Evolutionary conservation across 306 rosid genomes (phyloP).

Genomic region (Pyrus communis): DNA sequence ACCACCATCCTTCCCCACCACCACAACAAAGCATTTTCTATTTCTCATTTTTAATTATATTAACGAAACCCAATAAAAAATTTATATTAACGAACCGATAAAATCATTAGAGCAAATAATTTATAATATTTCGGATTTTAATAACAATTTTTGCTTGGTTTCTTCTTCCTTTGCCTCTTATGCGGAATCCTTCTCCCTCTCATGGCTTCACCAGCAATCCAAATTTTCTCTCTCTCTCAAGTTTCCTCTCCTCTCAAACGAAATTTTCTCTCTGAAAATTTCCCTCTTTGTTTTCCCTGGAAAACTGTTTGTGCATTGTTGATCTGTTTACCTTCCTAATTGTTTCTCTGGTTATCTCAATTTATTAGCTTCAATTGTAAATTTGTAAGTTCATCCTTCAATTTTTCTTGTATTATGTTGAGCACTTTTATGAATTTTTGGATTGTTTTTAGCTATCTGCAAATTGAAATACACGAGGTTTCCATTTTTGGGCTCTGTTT

Average conservation of each 20-base stretch:
- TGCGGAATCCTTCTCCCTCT: slow-evolving; percentile 30
- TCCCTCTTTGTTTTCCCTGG: slow-evolving; percentile 18
- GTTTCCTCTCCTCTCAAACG: slow-evolving; percentile 15
- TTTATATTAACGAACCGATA: not conserved
- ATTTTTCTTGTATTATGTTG: not conserved
- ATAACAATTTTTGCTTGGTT: slow-evolving; percentile 27
- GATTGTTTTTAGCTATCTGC: slow-evolving; percentile 6
- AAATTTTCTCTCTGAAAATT: slow-evolving; percentile 15
- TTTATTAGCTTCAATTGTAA: slow-evolving; percentile 31
- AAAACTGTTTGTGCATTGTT: slow-evolving; percentile 35
- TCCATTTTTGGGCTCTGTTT: slow-evolving; percentile 23
- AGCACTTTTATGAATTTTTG: slow-evolving; percentile 11
- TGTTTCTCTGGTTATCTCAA: slow-evolving; percentile 16
- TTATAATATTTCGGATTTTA: not conserved
- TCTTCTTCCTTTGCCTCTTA: slow-evolving; percentile 43
- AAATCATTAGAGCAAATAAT: not conserved
- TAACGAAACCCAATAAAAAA: too few species aligned
- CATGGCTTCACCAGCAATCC: slow-evolving; percentile 48
- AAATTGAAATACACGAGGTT: slow-evolving; percentile 34
- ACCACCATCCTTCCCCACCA: not conserved
- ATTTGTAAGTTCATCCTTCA: slow-evolving; percentile 36
- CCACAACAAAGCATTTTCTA: not conserved
- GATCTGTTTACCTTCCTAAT: slow-evolving; percentile 21
- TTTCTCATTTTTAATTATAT: not conserved
- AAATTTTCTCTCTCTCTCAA: slow-evolving; percentile 31